Percentiles rank a stretch among this genome's conserved stretches.
Conservation (phyloP, 345 rosid species). For the Corchorus olitorius region DNA sequence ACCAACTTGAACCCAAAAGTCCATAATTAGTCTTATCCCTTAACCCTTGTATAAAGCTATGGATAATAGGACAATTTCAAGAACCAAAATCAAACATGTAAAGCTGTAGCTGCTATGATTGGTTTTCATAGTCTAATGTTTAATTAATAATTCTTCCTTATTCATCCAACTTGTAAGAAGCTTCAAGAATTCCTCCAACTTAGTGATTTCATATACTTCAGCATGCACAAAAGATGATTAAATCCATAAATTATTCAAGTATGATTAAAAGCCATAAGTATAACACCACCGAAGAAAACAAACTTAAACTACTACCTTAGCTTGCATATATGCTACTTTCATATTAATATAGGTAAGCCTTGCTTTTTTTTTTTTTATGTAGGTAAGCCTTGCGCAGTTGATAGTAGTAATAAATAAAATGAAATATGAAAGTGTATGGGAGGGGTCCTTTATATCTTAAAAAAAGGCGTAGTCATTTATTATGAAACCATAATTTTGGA, state of each 20-base stretch:
- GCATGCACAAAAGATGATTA: slow-evolving; percentile 52
- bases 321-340: slow-evolving; percentile 71
- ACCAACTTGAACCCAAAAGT: no score
- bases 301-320: slow-evolving; percentile 52
- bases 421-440: no score
- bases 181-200: slow-evolving; percentile 87
- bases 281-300: neutral
- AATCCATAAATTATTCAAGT: neutral
- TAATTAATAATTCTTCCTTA: slow-evolving; percentile 54
- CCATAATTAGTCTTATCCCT: no score
- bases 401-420: no score
- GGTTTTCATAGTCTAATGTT: slow-evolving; percentile 33
- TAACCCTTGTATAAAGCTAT: no score
- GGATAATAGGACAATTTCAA: no score
- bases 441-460: no score
- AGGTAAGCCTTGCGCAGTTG: no score
- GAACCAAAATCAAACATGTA: neutral
- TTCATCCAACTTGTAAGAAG: slow-evolving; percentile 67
- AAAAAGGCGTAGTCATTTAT: no score
- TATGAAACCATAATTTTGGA: no score
- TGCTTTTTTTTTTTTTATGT: no score
- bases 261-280: neutral
- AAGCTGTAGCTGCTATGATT: neutral
- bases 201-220: slow-evolving; percentile 70
- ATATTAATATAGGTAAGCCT: slow-evolving; percentile 61